Percentiles rank a stretch among this genome's conserved stretches.
phyloP scores from a whole-genome alignment of 1,139 yeast genomes.

The Saccharomycopsis hybrid region DNA sequence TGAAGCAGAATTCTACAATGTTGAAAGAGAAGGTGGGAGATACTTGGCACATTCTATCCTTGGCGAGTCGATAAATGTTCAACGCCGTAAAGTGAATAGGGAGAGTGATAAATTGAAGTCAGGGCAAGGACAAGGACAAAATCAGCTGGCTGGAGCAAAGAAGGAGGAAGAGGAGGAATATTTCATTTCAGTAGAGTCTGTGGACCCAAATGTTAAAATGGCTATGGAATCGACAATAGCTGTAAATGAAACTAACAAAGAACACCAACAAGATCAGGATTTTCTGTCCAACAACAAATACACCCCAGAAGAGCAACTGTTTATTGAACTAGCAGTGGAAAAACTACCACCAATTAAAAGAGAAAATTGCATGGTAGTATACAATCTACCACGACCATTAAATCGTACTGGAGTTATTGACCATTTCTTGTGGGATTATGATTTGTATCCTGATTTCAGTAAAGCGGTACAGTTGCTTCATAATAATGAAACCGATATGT shows the following conservation, averaged over 20 bases:
- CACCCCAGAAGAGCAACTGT: neutral
- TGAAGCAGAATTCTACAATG: constrained; percentile 2
- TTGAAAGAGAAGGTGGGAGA: neutral
- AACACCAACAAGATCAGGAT: neutral
- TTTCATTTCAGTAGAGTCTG: neutral
- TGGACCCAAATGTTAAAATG: too few species aligned
- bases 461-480: constrained; percentile 7
- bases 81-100: neutral
- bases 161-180: neutral
- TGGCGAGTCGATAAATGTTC: constrained; percentile 1
- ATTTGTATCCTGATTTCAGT: constrained; percentile 12
- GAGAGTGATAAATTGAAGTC: neutral
- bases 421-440: constrained; percentile 15
- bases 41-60: constrained; percentile 1
- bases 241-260: neutral
- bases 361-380: constrained; percentile 11
- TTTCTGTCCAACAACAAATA: neutral
- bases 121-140: neutral
- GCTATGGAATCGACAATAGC: too few species aligned
- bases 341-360: constrained; percentile 5
- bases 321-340: neutral
- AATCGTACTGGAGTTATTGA: constrained; percentile 3
- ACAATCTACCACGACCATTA: constrained; percentile 15
- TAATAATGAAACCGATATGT: constrained; percentile 2
- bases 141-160: neutral